Percentiles rank a stretch among this genome's conserved stretches.
Evolutionary conservation across 2,329 filamentous ascomycete species (phyloP).

Genomic region (Beauveria rudraprayagi): DNA sequence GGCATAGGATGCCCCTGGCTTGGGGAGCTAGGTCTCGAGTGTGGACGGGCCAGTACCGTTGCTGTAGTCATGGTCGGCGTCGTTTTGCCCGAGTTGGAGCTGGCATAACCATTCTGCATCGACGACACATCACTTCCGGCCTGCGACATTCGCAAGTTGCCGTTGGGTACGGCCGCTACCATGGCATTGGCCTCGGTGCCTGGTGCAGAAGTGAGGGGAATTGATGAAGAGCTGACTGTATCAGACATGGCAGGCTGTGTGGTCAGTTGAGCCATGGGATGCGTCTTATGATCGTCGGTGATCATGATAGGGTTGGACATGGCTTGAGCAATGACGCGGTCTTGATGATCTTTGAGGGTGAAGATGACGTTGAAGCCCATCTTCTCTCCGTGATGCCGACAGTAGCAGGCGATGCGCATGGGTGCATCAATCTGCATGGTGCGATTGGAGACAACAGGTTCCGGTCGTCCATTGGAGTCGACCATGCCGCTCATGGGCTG

Average conservation of each 20-base stretch:
- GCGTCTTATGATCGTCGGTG: conserved; percentile 95
- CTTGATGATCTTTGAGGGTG: conserved; percentile 76
- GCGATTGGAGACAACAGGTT: conserved; percentile 43
- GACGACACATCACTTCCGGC: conserved; percentile 53
- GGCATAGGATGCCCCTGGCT: conserved; percentile 55
- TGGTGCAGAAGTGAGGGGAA: conserved; percentile 13
- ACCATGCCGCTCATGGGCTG: conserved; percentile 50
- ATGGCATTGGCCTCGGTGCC: conserved; percentile 24
- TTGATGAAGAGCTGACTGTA: conserved; percentile 17
- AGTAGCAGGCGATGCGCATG: conserved; percentile 97
- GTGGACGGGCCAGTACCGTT: conserved; percentile 22
- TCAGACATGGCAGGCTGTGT: conserved; percentile 23
- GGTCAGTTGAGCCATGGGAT: conserved; percentile 30
- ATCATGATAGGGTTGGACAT: conserved; percentile 90
- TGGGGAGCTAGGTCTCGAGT: conserved; percentile 70
- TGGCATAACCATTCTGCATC: conserved; percentile 36
- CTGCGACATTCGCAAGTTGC: conserved; percentile 47
- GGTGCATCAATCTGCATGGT: conserved; percentile 75
- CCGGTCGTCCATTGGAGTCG: conserved; percentile 33
- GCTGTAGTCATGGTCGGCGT: conserved; percentile 21
- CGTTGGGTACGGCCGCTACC: conserved; percentile 26
- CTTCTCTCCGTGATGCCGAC: conserved; percentile 90
- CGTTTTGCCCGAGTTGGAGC: conserved; percentile 24
- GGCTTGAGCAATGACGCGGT: conserved; percentile 71
- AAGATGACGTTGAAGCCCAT: conserved; percentile 88